A percentile compares a stretch with the other conserved stretches of the same genome.
These are phyloP conservation scores for Dysphania ambrosioides DNA, from an alignment of 148 eudicot genomes.

Conservation along the genomic window DNA sequence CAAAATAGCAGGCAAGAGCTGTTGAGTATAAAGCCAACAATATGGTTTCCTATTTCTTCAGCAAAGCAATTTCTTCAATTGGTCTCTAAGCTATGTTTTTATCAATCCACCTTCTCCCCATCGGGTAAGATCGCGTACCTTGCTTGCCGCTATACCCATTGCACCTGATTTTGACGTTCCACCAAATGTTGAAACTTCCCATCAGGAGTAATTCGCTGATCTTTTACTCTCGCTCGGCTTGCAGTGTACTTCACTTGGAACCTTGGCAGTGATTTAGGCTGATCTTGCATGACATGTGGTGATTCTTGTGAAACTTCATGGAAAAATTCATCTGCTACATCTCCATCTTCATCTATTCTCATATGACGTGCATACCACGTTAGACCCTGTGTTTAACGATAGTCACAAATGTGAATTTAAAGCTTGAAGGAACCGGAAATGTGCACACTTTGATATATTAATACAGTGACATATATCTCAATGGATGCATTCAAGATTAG, in stretches of 20 bases:
- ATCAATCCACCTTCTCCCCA: not conserved
- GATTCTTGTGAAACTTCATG: slow-evolving; percentile 43
- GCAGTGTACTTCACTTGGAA: slow-evolving; percentile 53
- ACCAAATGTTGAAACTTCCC: slow-evolving; percentile 64
- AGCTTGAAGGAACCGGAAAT: not conserved
- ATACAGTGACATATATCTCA: too few species aligned
- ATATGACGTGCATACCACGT: slow-evolving; percentile 75
- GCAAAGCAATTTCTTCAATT: not conserved
- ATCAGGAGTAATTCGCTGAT: slow-evolving; percentile 40
- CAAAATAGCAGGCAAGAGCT: not conserved
- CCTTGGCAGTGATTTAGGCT: slow-evolving; percentile 36
- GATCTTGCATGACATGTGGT: slow-evolving; percentile 26
- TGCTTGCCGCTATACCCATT: slow-evolving; percentile 38
- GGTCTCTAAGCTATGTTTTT: not conserved
- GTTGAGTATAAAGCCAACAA: not conserved
- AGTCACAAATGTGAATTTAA: not conserved
- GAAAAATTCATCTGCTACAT: slow-evolving; percentile 87
- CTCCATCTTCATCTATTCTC: slow-evolving; percentile 91
- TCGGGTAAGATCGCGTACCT: not conserved
- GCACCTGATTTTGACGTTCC: slow-evolving; percentile 53
- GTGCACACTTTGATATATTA: not conserved
- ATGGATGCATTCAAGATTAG: too few species aligned
- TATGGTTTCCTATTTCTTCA: not conserved
- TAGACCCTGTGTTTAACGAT: slow-evolving; percentile 53
- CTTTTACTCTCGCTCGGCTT: slow-evolving; percentile 47